Conservation (phyloP, 2,329 filamentous ascomycete genomes). For the Penicillium sp. region DNA sequence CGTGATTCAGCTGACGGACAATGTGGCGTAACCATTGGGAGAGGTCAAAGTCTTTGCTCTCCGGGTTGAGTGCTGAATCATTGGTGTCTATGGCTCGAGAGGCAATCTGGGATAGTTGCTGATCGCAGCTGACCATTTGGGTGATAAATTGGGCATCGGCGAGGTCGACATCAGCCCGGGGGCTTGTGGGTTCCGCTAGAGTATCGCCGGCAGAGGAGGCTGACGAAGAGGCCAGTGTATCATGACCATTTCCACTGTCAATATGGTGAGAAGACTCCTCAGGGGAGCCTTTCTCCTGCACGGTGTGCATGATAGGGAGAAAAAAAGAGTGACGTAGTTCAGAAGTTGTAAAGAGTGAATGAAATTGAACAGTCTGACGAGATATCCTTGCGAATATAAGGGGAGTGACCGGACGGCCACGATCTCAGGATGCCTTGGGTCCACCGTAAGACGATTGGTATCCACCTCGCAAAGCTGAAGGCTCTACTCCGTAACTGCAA, state of each 20-base stretch:
- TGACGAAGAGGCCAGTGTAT: background rate
- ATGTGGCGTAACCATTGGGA: slow-evolving; percentile 56
- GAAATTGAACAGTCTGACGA: background rate
- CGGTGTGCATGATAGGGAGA: background rate
- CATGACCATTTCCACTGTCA: background rate
- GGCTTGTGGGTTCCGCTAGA: background rate
- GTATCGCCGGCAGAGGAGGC: background rate
- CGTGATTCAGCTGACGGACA: slow-evolving; percentile 54
- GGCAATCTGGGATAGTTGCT: slow-evolving; percentile 2
- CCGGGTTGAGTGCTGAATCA: slow-evolving; percentile 55
- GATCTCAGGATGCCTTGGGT: background rate
- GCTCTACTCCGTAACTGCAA: background rate
- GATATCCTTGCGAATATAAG: background rate
- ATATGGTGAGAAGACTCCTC: background rate
- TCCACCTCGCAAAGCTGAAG: background rate
- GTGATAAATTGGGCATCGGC: background rate
- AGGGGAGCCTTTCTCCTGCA: background rate
- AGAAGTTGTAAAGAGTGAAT: background rate
- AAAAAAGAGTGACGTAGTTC: background rate
- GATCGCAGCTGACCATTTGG: background rate
- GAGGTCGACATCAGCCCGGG: background rate
- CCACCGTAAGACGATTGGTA: background rate
- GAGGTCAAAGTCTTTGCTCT: slow-evolving; percentile 53
- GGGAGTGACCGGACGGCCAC: background rate
- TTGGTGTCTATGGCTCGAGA: background rate